Evolutionary conservation across 192 early-diverging fungal species (phyloP).

Genomic region (Coemansia sp.): DNA sequence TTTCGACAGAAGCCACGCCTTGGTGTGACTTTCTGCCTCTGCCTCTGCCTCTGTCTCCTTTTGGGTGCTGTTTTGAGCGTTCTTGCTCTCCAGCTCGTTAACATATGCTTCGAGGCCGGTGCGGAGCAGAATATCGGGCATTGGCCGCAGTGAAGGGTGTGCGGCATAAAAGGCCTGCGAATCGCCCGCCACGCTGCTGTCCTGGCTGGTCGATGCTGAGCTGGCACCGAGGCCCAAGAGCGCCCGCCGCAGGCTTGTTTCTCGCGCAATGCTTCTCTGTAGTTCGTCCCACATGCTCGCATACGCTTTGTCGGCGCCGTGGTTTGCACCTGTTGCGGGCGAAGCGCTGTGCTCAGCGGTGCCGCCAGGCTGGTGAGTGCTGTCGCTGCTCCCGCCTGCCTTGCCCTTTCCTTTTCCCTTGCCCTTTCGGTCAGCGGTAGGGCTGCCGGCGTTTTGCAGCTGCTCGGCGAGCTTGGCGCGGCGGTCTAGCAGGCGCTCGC

Average conservation of each 20-base stretch:
- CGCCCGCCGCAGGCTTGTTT: constrained; percentile 13
- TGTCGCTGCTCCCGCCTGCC: constrained; percentile 13
- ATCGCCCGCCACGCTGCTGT: background rate
- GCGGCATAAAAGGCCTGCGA: background rate
- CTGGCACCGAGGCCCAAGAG: constrained; percentile 7
- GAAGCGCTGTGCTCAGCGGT: background rate
- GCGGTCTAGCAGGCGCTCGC: constrained; percentile 41
- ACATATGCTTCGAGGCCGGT: constrained; percentile 25
- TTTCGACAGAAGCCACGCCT: constrained; percentile 28
- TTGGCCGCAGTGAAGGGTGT: constrained; percentile 17
- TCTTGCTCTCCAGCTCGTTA: constrained; percentile 17
- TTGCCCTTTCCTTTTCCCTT: constrained; percentile 34
- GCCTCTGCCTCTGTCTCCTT: background rate
- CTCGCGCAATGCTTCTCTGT: constrained; percentile 24
- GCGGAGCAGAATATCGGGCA: constrained; percentile 35
- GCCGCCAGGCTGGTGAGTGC: background rate
- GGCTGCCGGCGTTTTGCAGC: background rate
- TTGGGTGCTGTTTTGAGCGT: background rate
- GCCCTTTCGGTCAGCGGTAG: constrained; percentile 10
- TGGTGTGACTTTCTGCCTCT: constrained; percentile 1
- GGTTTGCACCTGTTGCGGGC: background rate
- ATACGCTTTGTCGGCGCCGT: background rate
- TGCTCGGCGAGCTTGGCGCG: constrained; percentile 15
- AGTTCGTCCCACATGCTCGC: constrained; percentile 13
- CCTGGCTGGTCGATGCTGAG: background rate